Base-by-base conservation (phyloP, 768 basidiomycete species). In the Lyophyllum decastes region DNA sequence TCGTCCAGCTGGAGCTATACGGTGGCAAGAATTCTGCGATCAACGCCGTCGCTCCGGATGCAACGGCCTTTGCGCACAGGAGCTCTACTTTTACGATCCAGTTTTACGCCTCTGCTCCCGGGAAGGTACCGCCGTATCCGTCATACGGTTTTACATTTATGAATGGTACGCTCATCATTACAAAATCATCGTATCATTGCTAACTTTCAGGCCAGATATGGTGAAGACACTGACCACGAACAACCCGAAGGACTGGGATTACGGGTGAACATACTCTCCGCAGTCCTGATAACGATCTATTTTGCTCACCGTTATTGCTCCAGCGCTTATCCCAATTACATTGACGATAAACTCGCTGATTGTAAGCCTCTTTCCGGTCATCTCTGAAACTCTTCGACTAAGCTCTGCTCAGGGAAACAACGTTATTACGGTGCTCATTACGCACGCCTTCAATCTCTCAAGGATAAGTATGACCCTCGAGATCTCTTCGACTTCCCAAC, bases 41-140 rank as follows among this genome's bases (percentile, higher is more conserved):
- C 60, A 81, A 79, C 60, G 61, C 72, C 14, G 73, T 82, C 6
- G 59, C 73, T 9, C 41, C 67, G 10, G 63, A 74, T 41, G 73
- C 72, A 2, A 82, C 80, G 0, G 76, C 83, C 0, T 85, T 82
- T 58, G 75, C 71, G 0, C 76, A 78, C 54, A 70, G 83, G 21
- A 68, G 67, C 58, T 73, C 77, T 1, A 64, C 79, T 43, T 81
- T 81, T 52, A 77, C 74, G 2, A 73, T 83, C 54, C 82, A 84
- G 63, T 68, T 83, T 55, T 83, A 85, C 61, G 80, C 79, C 0
- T 79, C 78, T 0, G 72, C 78, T 5, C 50, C 61, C 0, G 71
- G 65, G 51, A 58, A 66, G 4, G 53, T 60, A 0, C 76, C 79
- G 2, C 80, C 80, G 0, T 83, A 73, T 65, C 82, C 83, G 2